These are phyloP conservation scores for Naganishia vaughanmartiniae DNA, from an alignment of 768 basidiomycete genomes.

Conservation along the genomic window DNA sequence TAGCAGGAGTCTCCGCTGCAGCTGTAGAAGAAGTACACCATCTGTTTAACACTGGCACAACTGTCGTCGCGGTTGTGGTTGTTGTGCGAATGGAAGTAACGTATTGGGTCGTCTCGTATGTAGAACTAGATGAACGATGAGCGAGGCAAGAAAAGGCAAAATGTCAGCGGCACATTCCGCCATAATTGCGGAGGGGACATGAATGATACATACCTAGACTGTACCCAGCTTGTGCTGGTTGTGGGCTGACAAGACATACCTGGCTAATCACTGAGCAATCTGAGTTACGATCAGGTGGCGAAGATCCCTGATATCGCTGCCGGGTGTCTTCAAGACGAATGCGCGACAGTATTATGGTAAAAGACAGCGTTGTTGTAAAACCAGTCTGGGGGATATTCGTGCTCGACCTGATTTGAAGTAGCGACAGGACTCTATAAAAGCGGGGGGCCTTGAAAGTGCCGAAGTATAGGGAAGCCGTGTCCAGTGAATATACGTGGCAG, in stretches of 20 bases:
- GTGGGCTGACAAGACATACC: background rate
- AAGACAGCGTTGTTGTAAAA: too few relatives aligned
- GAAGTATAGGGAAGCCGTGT: too few relatives aligned
- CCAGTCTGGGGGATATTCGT: too few relatives aligned
- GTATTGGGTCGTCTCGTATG: background rate
- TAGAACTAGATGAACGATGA: background rate
- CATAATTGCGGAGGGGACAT: background rate
- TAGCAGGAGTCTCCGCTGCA: background rate
- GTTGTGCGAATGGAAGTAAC: background rate
- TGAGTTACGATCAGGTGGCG: too few relatives aligned
- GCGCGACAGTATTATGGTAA: too few relatives aligned
- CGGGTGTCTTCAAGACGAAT: too few relatives aligned
- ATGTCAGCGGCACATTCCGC: background rate
- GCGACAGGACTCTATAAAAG: too few relatives aligned
- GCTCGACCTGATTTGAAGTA: too few relatives aligned
- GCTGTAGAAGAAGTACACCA: background rate
- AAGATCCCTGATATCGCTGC: too few relatives aligned
- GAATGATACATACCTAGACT: background rate
- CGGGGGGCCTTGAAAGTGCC: too few relatives aligned
- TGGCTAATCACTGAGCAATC: too few relatives aligned
- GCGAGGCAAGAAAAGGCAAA: background rate
- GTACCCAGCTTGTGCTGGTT: background rate
- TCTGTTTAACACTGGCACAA: background rate
- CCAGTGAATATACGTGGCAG: too few relatives aligned
- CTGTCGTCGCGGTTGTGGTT: background rate